Evolutionary conservation across 495 filamentous ascomycete species (phyloP).

Genomic region (Daldinia grandis): DNA sequence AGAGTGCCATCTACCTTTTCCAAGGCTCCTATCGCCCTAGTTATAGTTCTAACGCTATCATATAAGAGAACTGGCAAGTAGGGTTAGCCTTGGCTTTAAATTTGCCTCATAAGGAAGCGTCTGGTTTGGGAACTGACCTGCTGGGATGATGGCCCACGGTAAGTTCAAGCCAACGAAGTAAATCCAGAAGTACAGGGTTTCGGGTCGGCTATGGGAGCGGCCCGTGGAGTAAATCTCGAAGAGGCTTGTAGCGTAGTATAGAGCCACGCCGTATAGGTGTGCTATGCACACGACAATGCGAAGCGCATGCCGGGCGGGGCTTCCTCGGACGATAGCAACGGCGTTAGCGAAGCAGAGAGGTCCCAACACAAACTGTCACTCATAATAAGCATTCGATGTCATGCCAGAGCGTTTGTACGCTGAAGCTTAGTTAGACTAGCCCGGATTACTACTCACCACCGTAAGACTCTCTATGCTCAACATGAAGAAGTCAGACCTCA

Average conservation of each 20-base stretch:
- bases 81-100: background rate
- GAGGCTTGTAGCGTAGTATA: constrained; percentile 86
- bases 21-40: constrained; percentile 55
- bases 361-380: constrained; percentile 67
- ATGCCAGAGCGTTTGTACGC: background rate
- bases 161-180: constrained; percentile 89
- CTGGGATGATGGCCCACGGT: constrained; percentile 84
- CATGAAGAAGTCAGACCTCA: constrained; percentile 81
- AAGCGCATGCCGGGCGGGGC: constrained; percentile 72
- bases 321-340: constrained; percentile 61
- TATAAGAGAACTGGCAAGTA: constrained; percentile 59
- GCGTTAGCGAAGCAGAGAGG: constrained; percentile 79
- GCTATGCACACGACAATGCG: constrained; percentile 77
- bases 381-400: constrained; percentile 4
- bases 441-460: constrained; percentile 60
- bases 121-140: constrained; percentile 40
- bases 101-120: too few relatives aligned
- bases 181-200: constrained; percentile 83
- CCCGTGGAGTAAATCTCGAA: constrained; percentile 69
- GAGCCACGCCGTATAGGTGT: constrained; percentile 84
- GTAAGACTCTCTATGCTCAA: constrained; percentile 87
- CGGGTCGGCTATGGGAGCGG: constrained; percentile 74
- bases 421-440: background rate
- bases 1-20: constrained; percentile 47
- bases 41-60: constrained; percentile 58